Conservation (phyloP, 768 basidiomycete species). For the Lentinula lateritia region DNA sequence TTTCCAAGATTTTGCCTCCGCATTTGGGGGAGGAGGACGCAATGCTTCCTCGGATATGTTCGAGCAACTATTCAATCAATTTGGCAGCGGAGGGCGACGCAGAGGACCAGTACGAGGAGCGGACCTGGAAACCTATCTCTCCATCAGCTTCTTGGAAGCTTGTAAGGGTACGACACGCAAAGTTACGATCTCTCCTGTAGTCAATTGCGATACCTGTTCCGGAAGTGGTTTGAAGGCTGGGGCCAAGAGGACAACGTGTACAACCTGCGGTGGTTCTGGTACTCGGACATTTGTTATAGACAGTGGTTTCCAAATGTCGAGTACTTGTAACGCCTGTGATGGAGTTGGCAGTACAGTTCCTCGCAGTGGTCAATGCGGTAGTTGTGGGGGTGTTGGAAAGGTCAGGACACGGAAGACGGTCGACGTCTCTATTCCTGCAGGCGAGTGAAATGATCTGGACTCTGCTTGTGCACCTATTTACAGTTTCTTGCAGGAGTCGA, state of each 20-base stretch:
- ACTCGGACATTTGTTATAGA: slow-evolving; percentile 85
- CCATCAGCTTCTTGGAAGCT: slow-evolving; percentile 88
- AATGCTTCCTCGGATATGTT: slow-evolving; percentile 64
- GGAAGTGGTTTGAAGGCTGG: slow-evolving; percentile 86
- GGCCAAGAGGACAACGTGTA: slow-evolving; percentile 74
- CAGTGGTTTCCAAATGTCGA: slow-evolving; percentile 95
- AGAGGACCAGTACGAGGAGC: slow-evolving; percentile 57
- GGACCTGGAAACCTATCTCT: slow-evolving; percentile 75
- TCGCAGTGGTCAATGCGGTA: slow-evolving; percentile 67
- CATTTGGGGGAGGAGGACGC: slow-evolving; percentile 44
- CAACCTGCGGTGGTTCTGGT: slow-evolving; percentile 80
- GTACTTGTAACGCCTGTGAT: slow-evolving; percentile 77
- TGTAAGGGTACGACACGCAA: slow-evolving; percentile 81
- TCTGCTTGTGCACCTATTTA: slow-evolving; percentile 1
- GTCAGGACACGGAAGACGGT: slow-evolving; percentile 75
- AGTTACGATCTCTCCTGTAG: slow-evolving; percentile 74
- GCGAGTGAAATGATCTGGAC: slow-evolving; percentile 37
- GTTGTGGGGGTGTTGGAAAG: slow-evolving; percentile 85
- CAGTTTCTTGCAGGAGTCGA: slow-evolving; percentile 63
- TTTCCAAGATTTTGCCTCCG: slow-evolving; percentile 64
- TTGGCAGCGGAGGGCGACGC: slow-evolving; percentile 47
- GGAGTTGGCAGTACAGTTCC: slow-evolving; percentile 82
- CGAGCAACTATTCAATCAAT: slow-evolving; percentile 73
- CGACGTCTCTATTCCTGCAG: slow-evolving; percentile 80
- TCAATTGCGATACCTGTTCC: slow-evolving; percentile 78